A percentile compares a stretch with the other conserved stretches of the same genome.
Conservation (phyloP, 208 protist genomes). For the Willaertia magna region DNA sequence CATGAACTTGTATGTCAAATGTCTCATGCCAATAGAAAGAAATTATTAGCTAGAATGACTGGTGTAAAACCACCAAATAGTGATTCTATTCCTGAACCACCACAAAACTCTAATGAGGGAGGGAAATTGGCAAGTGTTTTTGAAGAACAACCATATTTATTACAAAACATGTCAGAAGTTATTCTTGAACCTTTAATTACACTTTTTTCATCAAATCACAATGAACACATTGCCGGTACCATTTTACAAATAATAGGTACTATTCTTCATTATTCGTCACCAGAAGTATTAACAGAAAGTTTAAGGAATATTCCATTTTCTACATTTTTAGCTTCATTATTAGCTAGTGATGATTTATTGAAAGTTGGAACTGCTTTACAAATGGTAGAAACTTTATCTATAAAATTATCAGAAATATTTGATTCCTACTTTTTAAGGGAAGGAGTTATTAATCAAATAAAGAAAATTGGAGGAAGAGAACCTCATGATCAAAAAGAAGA, state of each 20-base stretch:
- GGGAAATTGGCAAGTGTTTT: background rate
- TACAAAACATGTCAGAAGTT: background rate
- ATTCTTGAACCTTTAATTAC: background rate
- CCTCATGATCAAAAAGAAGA: background rate
- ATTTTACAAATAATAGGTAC: constrained; percentile 48
- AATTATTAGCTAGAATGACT: background rate
- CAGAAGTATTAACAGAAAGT: constrained; percentile 36
- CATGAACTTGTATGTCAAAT: background rate
- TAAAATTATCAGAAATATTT: constrained; percentile 51
- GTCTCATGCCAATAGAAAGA: background rate
- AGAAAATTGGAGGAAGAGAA: background rate
- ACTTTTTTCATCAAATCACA: background rate
- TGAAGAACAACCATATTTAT: background rate
- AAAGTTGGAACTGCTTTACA: constrained; percentile 41
- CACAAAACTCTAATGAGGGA: background rate
- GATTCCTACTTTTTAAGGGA: constrained; percentile 56
- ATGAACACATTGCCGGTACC: background rate
- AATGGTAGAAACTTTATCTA: constrained; percentile 44
- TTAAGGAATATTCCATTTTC: constrained; percentile 25
- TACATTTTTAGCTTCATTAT: background rate
- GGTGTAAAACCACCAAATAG: background rate
- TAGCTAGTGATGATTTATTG: constrained; percentile 22
- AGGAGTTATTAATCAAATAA: constrained; percentile 38
- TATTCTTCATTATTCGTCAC: constrained; percentile 39
- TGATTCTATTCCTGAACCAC: background rate